Conservation (phyloP, 768 basidiomycete species). For the Hericium alpestre region DNA sequence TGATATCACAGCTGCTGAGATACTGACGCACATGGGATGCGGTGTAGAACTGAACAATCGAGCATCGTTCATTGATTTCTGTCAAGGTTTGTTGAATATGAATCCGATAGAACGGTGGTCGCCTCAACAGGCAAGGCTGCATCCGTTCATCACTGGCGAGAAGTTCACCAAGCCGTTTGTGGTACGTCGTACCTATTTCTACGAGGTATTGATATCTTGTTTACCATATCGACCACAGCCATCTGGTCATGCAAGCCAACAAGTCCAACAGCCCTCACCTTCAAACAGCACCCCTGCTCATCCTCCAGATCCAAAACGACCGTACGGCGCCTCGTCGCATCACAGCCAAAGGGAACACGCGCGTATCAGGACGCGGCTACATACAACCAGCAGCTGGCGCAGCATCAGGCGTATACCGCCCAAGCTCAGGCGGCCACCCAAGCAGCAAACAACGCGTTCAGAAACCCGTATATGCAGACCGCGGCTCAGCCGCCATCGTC, state of each 20-base stretch:
- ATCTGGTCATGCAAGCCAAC: slow-evolving; percentile 10
- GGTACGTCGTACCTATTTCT: slow-evolving; percentile 33
- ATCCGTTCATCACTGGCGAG: slow-evolving; percentile 98
- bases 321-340: slow-evolving; percentile 85
- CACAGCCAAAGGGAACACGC: slow-evolving; percentile 76
- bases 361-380: slow-evolving; percentile 87
- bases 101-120: slow-evolving; percentile 96
- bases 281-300: slow-evolving; percentile 25
- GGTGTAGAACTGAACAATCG: slow-evolving; percentile 81
- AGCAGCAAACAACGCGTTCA: slow-evolving; percentile 54
- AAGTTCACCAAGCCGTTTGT: slow-evolving; percentile 83
- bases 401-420: slow-evolving; percentile 88
- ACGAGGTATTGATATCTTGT: background rate
- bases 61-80: slow-evolving; percentile 94
- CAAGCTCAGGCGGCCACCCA: slow-evolving; percentile 71
- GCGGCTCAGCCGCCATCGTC: slow-evolving; percentile 22
- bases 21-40: background rate
- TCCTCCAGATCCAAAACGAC: slow-evolving; percentile 63
- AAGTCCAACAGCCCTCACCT: slow-evolving; percentile 13
- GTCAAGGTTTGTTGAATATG: slow-evolving; percentile 84
- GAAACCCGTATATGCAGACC: slow-evolving; percentile 72
- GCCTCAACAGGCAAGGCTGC: slow-evolving; percentile 88
- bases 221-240: slow-evolving; percentile 11
- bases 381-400: slow-evolving; percentile 90
- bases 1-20: background rate